Evolutionary conservation across 2,329 filamentous ascomycete species (phyloP), one percentile per base, ranked within the genome.

Genomic region (Didymella segeticola): DNA sequence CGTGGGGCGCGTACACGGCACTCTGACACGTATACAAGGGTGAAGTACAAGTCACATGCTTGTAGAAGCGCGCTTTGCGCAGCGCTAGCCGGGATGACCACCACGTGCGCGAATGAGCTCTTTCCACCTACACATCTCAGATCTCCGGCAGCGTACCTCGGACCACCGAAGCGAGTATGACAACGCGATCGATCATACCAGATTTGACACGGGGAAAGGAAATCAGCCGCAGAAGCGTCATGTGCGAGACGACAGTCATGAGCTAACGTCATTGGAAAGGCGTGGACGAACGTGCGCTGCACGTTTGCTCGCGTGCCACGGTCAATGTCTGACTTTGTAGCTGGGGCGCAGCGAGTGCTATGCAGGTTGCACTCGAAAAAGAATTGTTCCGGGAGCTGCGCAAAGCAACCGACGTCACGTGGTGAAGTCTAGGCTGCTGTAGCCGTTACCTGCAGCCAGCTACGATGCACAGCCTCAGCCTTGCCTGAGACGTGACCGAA

Each of bases 1-100:
- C 34, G 43, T 47, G 43, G 33, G 17, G 14, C 17, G 19, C 12
- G 25, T 15, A 23, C 9, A 15, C 34, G 27, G 26, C 27, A 47
- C 37, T 12, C 17, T 26, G 22, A n/a, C 14, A 14, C 14, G 15
- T 22, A 4, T 29, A 12, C 23, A 39, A 12, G 39, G 37, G 19
- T 48, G 30, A 33, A 48, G 20, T 23, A 10, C n/a, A 43, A 19
- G 45, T 39, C 51, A 54, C 51, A 54, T 48, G 43, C 47, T 37
- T 34, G 19, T 5, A n/a, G 19, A 48, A 39, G 38, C 51, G 51
- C 51, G 51, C 20, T 38, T 19, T 12, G 51, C 51, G 51, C 38
- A 38, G 26, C 36, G 26, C 33, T 30, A 34, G 25, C 30, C 17
- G 22, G 15, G 23, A 22, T 20, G 11, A n/a, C 10, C 4, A 8